These are phyloP conservation scores for Coleophoma crateriformis DNA, from an alignment of 2,329 filamentous ascomycete species.

Conservation along the genomic window DNA sequence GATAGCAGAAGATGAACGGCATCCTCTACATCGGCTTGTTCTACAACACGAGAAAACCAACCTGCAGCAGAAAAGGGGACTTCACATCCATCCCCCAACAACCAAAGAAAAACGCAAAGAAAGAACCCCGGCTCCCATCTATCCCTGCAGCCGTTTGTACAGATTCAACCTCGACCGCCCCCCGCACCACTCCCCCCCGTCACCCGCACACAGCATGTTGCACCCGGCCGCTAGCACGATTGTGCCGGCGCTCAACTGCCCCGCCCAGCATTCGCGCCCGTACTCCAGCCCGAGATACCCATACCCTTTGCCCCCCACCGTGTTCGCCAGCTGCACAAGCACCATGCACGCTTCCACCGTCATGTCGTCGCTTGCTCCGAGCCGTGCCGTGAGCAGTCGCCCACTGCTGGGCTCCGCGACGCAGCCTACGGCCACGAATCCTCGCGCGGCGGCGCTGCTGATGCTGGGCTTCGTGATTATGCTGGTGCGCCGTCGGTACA, in stretches of 20 bases:
- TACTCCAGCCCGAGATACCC: constrained; percentile 6
- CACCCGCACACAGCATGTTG: constrained; percentile 5
- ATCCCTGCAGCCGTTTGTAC: neutral
- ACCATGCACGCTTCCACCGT: constrained; percentile 1
- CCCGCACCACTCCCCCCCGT: constrained; percentile 6
- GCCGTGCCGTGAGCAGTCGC: neutral
- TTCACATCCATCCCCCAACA: too few relatives aligned
- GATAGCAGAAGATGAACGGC: too few relatives aligned
- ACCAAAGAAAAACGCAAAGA: too few relatives aligned
- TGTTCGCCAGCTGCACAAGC: neutral
- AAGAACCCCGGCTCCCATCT: too few relatives aligned
- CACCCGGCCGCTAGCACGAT: neutral
- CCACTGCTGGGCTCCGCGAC: neutral
- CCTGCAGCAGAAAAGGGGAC: too few relatives aligned
- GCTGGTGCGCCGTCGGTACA: neutral
- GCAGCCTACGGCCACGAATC: neutral
- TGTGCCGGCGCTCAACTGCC: neutral
- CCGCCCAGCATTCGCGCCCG: constrained; percentile 1
- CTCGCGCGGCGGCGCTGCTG: neutral
- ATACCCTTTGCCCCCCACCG: neutral
- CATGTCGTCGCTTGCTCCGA: neutral
- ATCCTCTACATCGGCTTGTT: too few relatives aligned
- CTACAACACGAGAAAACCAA: too few relatives aligned
- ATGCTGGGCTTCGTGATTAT: neutral
- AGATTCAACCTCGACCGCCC: constrained; percentile 6